phyloP scores from a whole-genome alignment of 2,329 filamentous ascomycete species.

The Dothiorella sarmentorum region DNA sequence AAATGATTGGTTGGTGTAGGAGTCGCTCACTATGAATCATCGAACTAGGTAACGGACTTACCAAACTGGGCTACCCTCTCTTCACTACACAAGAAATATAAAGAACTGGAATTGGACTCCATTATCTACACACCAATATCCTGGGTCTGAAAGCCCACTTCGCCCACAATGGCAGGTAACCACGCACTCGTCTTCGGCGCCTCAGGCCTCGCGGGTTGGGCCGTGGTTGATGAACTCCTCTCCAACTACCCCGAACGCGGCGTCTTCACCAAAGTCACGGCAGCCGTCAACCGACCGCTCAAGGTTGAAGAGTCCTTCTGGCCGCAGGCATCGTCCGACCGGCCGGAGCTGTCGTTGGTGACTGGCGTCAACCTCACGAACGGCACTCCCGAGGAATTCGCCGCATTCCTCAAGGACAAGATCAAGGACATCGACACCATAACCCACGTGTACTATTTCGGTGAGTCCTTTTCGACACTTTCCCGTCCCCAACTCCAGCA shows the following conservation, averaged over 20 bases:
- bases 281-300: constrained; percentile 41
- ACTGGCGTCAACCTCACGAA: constrained; percentile 34
- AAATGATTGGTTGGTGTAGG: no score
- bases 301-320: constrained; percentile 31
- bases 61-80: no score
- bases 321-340: constrained; percentile 24
- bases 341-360: constrained; percentile 28
- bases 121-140: no score
- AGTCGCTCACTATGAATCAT: no score
- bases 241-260: constrained; percentile 36
- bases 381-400: constrained; percentile 22
- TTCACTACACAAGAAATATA: no score
- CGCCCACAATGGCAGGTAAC: constrained; percentile 14
- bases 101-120: no score
- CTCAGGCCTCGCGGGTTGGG: constrained; percentile 45
- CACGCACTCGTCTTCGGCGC: constrained; percentile 44
- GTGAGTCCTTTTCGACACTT: constrained; percentile 20
- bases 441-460: constrained; percentile 39
- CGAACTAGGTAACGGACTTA: no score
- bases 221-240: constrained; percentile 41
- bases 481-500: no score
- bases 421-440: constrained; percentile 29
- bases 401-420: constrained; percentile 26
- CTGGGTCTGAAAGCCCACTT: no score
- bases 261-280: constrained; percentile 39